Percentiles rank a stretch among this genome's conserved stretches.
Evolutionary conservation across 139 green algal genomes (phyloP).

Genomic region (Picochlorum sp.): DNA sequence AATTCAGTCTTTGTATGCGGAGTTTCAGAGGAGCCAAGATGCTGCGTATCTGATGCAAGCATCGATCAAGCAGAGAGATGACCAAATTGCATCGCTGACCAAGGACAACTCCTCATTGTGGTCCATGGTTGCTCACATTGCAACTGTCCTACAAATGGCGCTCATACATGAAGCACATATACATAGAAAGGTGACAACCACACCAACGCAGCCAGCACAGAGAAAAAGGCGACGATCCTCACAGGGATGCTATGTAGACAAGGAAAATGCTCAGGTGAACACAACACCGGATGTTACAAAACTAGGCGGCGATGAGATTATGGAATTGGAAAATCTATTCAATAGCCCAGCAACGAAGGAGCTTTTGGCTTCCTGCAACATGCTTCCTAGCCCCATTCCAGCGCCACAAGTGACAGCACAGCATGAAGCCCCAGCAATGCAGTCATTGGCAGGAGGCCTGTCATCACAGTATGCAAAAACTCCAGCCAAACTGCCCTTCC

Average conservation of each 20-base stretch:
- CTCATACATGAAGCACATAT: background rate
- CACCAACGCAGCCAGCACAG: background rate
- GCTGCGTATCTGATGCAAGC: background rate
- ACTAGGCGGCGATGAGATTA: background rate
- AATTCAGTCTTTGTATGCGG: background rate
- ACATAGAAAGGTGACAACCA: too few species aligned
- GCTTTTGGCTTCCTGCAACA: background rate
- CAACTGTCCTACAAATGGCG: background rate
- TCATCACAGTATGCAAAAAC: too few species aligned
- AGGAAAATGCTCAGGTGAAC: background rate
- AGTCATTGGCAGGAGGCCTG: background rate
- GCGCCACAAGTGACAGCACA: constrained; percentile 2
- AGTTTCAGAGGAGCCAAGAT: background rate
- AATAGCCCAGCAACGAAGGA: background rate
- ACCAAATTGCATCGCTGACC: background rate
- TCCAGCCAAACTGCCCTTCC: too few species aligned
- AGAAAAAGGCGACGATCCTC: background rate
- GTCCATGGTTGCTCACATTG: constrained; percentile 1
- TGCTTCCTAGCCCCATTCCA: background rate
- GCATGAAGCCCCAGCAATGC: constrained; percentile 1
- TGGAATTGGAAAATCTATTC: background rate
- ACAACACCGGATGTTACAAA: background rate
- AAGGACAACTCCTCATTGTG: background rate
- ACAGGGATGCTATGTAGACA: background rate
- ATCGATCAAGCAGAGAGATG: constrained; percentile 1